Evolutionary conservation across 352 stramenopile genomes (phyloP).

Genomic region (Globisporangium yorkense): DNA sequence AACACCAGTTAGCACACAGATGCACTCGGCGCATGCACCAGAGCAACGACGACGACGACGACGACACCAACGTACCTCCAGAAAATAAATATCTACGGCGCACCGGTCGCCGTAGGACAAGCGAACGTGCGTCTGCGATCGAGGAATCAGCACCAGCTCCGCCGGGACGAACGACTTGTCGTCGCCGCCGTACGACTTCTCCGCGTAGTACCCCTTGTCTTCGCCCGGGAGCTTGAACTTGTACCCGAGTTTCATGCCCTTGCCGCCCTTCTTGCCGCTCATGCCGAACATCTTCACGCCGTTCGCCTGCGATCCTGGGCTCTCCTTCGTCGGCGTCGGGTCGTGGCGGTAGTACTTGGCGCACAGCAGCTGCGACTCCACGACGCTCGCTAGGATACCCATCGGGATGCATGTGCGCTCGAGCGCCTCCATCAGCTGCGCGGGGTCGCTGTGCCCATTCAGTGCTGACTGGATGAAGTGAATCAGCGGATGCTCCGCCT

Average conservation of each 20-base stretch:
- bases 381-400: constrained; percentile 73
- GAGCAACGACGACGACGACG: neutral
- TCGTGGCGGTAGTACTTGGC: constrained; percentile 83
- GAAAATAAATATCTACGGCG: constrained; percentile 89
- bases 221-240: constrained; percentile 84
- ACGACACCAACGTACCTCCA: constrained; percentile 47
- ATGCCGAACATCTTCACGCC: constrained; percentile 43
- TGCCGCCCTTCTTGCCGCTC: constrained; percentile 68
- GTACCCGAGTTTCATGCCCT: constrained; percentile 85
- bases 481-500: constrained; percentile 78
- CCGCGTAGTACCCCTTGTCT: constrained; percentile 81
- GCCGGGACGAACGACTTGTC: constrained; percentile 84
- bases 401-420: constrained; percentile 82
- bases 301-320: constrained; percentile 17
- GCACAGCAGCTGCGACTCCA: constrained; percentile 79
- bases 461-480: constrained; percentile 83
- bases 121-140: constrained; percentile 79
- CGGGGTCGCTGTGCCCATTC: constrained; percentile 73
- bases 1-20: neutral
- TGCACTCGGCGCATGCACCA: neutral
- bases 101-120: constrained; percentile 80
- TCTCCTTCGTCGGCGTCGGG: constrained; percentile 31
- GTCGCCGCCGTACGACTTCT: constrained; percentile 80
- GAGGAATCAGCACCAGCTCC: constrained; percentile 79
- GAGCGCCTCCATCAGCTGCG: constrained; percentile 75